phyloP scores from a whole-genome alignment of 2,329 filamentous ascomycete genomes.

The Metarhizium guizhouense region DNA sequence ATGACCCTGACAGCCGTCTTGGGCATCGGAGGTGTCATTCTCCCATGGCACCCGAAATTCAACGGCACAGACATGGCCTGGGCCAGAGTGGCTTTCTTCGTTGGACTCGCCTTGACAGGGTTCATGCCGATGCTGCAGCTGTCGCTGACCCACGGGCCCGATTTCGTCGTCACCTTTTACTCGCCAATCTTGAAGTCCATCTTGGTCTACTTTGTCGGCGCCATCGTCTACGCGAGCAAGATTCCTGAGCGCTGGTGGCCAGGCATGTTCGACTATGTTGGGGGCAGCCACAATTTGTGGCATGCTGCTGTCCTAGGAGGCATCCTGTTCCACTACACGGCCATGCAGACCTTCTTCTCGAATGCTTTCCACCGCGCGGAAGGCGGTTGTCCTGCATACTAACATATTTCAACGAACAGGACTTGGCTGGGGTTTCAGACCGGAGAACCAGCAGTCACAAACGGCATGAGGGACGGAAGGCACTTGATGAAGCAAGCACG shows the following conservation, averaged over 20 bases:
- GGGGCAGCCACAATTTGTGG: conserved; percentile 96
- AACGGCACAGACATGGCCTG: conserved; percentile 90
- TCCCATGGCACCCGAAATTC: conserved; percentile 94
- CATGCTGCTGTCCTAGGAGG: conserved; percentile 89
- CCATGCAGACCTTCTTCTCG: conserved; percentile 92
- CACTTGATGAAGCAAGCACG: background rate
- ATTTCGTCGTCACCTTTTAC: conserved; percentile 85
- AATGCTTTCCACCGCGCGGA: conserved; percentile 62
- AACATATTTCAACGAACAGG: conserved; percentile 6
- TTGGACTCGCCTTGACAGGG: conserved; percentile 77
- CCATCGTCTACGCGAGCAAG: conserved; percentile 82
- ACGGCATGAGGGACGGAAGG: background rate
- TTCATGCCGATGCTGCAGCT: conserved; percentile 86
- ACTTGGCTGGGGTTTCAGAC: background rate
- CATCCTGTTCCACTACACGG: conserved; percentile 93
- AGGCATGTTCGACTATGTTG: conserved; percentile 89
- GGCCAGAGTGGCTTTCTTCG: conserved; percentile 85
- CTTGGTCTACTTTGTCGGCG: conserved; percentile 76
- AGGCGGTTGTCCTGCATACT: conserved; percentile 48
- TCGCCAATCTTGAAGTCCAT: conserved; percentile 78
- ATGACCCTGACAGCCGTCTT: conserved; percentile 73
- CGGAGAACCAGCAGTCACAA: background rate
- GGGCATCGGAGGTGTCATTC: conserved; percentile 77
- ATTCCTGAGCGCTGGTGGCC: conserved; percentile 89
- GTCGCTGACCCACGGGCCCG: conserved; percentile 63